phyloP scores from a whole-genome alignment of 768 basidiomycete genomes.

The Termitomyces sp. region DNA sequence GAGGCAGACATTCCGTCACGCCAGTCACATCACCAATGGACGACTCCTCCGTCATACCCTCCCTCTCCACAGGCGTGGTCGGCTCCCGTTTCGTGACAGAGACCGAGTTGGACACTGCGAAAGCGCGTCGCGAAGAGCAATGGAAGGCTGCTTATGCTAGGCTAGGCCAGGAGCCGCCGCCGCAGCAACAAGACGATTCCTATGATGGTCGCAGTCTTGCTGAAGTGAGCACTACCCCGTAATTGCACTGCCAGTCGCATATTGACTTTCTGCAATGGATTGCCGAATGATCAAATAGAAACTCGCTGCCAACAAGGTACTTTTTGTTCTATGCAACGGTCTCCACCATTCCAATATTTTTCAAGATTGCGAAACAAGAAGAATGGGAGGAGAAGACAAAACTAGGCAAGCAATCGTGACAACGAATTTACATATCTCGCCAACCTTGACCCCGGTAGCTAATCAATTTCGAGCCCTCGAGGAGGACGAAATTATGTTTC shows the following conservation, averaged over 20 bases:
- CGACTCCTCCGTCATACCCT: constrained; percentile 54
- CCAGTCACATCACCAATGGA: constrained; percentile 42
- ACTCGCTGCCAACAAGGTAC: constrained; percentile 83
- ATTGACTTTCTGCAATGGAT: constrained; percentile 44
- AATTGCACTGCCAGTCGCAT: constrained; percentile 20
- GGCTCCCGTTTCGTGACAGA: constrained; percentile 84
- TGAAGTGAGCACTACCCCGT: constrained; percentile 55
- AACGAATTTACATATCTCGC: background rate
- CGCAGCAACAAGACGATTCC: constrained; percentile 66
- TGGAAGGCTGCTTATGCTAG: constrained; percentile 90
- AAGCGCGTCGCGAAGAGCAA: constrained; percentile 68
- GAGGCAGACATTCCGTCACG: constrained; percentile 25
- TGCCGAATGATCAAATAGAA: constrained; percentile 52
- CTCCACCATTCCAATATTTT: constrained; percentile 10
- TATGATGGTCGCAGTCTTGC: constrained; percentile 85
- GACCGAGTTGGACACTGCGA: constrained; percentile 70
- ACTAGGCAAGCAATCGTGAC: constrained; percentile 34
- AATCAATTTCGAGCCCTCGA: constrained; percentile 88
- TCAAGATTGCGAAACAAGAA: constrained; percentile 81
- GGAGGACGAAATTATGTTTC: constrained; percentile 87
- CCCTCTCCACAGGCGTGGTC: constrained; percentile 64
- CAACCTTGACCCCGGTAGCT: constrained; percentile 34
- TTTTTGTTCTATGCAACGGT: constrained; percentile 11
- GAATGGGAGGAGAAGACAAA: constrained; percentile 92
- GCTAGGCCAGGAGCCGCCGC: constrained; percentile 81